Evolutionary conservation across 441 rosid species (phyloP), one percentile per base, ranked within the genome.

Genomic region (Lepidium campestre): DNA sequence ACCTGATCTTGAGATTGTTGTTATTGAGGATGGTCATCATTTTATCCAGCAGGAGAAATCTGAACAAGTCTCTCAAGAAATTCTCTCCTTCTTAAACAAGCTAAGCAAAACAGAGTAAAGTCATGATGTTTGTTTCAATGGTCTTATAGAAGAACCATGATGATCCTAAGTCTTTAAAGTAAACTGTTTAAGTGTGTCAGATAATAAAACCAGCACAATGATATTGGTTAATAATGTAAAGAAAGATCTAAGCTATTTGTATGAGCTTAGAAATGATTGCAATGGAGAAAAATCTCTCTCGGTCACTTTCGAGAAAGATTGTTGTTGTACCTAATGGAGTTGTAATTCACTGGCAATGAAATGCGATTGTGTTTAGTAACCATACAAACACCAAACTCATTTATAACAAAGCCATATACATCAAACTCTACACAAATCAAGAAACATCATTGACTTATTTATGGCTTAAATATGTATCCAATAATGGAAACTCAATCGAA

Each of bases 1-100:
- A 4, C 81, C 82, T 22, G 42, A 75, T 18, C 69, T 81, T 23
- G 77, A 79, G 57, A 40, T 80, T 9, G 56, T 49, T 19, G 49
- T 77, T 27, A 52, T 82, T 68, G 73, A 76, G 10, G 74, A 80
- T 31, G 86, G 82, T 7, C 83, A 80, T 71, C 85, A 83, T 62
- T 85, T 64, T 62, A 76, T 85, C 19, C 85, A 73, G 35, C 79
- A 75, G 65, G 90, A 90, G 77, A 86, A 79, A 56, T 72, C 85
- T 52, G 18, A 70, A 57, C 76, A 72, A 41, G 74, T 82, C 31
- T 87, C 85, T 0, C 61, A 85, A 12, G 86, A 90, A 78, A 86
- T 86, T 32, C 77, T 85, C 35, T 67, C 79, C n/a, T 90, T 84
- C 76, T 74, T 87, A 15, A 64, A 53, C 68, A 70, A 65, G 52